Conservation (phyloP, 129 eudicot genomes). For the Dittrichia graveolens region DNA sequence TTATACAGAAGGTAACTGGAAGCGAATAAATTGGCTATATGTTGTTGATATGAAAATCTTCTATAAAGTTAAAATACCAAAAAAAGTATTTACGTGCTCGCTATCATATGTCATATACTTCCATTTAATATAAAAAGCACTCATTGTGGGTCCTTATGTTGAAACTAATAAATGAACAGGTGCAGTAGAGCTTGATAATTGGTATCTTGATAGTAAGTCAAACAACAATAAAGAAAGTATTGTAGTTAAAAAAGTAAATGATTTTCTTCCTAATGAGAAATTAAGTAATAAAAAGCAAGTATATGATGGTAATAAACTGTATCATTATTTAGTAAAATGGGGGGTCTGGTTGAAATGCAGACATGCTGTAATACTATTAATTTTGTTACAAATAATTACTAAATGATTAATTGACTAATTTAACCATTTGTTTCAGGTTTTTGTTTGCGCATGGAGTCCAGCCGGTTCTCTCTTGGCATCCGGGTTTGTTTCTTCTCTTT, state of each 20-base stretch:
- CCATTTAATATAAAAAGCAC: too few relatives aligned
- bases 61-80: too few relatives aligned
- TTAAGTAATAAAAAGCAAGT: background rate
- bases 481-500: conserved; percentile 55
- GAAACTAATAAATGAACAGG: background rate
- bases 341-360: too few relatives aligned
- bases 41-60: too few relatives aligned
- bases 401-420: conserved; percentile 1
- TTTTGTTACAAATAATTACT: background rate
- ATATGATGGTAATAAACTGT: background rate
- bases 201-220: background rate
- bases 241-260: background rate
- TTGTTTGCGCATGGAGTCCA: conserved; percentile 97
- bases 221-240: background rate
- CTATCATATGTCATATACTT: too few relatives aligned
- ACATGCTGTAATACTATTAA: too few relatives aligned
- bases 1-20: too few relatives aligned
- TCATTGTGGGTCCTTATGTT: background rate
- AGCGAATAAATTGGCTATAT: too few relatives aligned
- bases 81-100: too few relatives aligned
- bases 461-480: conserved; percentile 92
- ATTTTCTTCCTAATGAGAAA: background rate
- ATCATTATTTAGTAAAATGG: background rate
- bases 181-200: background rate
- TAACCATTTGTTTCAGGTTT: conserved; percentile 58